Conservation (phyloP, 2,329 filamentous ascomycete species). For the Fusarium tupiense region DNA sequence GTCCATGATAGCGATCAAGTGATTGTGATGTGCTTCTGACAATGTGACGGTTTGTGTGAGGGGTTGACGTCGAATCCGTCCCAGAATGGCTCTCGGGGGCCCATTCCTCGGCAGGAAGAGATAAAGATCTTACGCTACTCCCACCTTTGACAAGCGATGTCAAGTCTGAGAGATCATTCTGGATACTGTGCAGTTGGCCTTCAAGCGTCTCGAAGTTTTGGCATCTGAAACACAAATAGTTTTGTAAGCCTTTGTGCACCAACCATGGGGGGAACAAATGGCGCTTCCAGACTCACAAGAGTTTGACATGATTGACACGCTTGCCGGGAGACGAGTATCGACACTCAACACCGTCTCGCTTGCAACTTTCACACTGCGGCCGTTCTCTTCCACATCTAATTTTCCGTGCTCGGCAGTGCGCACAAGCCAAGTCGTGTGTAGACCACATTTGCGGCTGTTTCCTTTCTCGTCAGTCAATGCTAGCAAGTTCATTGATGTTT, state of each 20-base stretch:
- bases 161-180: conserved; percentile 41
- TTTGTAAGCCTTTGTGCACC: conserved; percentile 32
- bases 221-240: conserved; percentile 33
- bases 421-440: conserved; percentile 43
- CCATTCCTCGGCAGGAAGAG: conserved; percentile 16
- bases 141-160: conserved; percentile 40
- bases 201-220: conserved; percentile 44
- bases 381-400: conserved; percentile 43
- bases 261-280: background rate
- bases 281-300: conserved; percentile 37
- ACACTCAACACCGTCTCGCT: conserved; percentile 44
- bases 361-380: conserved; percentile 44
- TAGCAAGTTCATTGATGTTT: background rate
- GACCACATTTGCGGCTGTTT: conserved; percentile 43
- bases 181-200: conserved; percentile 41
- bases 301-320: conserved; percentile 44
- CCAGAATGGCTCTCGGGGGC: background rate
- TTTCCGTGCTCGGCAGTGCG: conserved; percentile 42
- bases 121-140: conserved; percentile 14
- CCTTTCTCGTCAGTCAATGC: conserved; percentile 18
- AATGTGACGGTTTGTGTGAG: conserved; percentile 32
- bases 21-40: conserved; percentile 31
- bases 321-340: conserved; percentile 44
- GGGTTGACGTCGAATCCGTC: background rate
- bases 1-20: conserved; percentile 40